Base-by-base conservation (phyloP, 768 basidiomycete genomes). In the Pisolithus orientalis region DNA sequence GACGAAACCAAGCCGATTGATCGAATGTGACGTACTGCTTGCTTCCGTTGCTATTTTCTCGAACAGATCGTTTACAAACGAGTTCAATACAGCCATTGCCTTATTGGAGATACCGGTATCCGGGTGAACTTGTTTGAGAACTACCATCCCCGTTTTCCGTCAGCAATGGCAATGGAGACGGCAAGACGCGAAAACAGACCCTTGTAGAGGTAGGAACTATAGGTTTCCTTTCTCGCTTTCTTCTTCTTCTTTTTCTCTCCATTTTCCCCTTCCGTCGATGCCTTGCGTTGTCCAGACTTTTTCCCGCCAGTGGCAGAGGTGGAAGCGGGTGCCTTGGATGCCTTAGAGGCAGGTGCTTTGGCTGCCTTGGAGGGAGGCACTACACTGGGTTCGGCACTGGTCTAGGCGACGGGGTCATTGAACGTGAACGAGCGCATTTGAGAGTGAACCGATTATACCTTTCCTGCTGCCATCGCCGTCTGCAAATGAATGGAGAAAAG, bases 31-130 rank as follows among this genome's bases (percentile, higher is more conserved):
- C 74, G 54, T 49, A 76, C 76, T 77, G 60, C 75, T 77, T 6
- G 78, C 75, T 61, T 80, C 79, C 44, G 61, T 70, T 4, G 79
- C 80, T 50, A 82, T 78, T 57, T 78, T 72, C 70, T 82, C 80
- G 55, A 82, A 82, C 66, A 82, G 73, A 60, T 81, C 80, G 57
- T 81, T 82, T 52, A 82, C 80, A 58, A 82, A 82, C 49, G 80
- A 82, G 73, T 82, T 78, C 51, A 80, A 68, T 59, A 82, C 72
- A 48, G 73, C 70, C 78, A 81, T 79, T 25, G 75, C 77, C 68
- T 82, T 83, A 76, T 80, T 84, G 55, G 83, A 84, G 71, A 85
- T 83, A 70, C 83, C 83, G 54, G 82, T 84, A 64, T 84, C 84
- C 48, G 84, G 84, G 74, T 85, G 84, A 56, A 85, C 84, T 71